phyloP scores from a whole-genome alignment of 495 filamentous ascomycete genomes.

The Elasticomyces elasticus region DNA sequence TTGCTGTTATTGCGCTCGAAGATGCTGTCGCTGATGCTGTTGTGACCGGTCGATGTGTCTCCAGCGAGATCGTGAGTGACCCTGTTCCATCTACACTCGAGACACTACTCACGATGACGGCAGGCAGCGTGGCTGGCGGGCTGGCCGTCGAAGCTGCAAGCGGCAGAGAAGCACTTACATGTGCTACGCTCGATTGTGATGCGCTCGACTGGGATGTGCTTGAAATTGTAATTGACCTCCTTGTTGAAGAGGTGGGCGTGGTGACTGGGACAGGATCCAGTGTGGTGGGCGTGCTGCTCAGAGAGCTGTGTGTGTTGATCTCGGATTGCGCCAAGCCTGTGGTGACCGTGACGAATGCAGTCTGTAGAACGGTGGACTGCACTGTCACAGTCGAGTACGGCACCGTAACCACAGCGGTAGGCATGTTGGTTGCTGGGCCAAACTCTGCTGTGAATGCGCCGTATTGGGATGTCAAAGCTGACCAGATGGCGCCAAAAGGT shows the following conservation, averaged over 20 bases:
- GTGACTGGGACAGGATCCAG: no score
- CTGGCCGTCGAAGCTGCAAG: not conserved
- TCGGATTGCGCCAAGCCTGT: slow-evolving; percentile 1
- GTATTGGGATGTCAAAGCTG: slow-evolving; percentile 5
- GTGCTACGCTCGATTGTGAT: no score
- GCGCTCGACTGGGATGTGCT: not conserved
- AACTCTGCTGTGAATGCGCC: not conserved
- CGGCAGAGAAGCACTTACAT: not conserved
- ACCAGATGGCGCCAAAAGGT: slow-evolving; percentile 6
- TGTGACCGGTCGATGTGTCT: not conserved
- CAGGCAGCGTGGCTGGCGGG: not conserved
- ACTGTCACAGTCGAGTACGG: slow-evolving; percentile 1
- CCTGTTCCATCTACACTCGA: not conserved
- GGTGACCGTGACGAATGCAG: slow-evolving; percentile 3
- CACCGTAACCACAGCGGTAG: not conserved
- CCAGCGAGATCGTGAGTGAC: not conserved
- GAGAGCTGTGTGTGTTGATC: not conserved
- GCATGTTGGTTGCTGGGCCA: not conserved
- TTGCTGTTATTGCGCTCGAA: not conserved
- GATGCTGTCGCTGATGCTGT: slow-evolving; percentile 2
- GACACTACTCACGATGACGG: not conserved
- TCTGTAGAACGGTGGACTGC: slow-evolving; percentile 2
- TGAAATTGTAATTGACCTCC: not conserved
- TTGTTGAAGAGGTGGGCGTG: not conserved
- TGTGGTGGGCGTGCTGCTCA: not conserved